Evolutionary conservation across 805 yeast species (phyloP), one percentile per base, ranked within the genome.

Genomic region (Candida incommunis): DNA sequence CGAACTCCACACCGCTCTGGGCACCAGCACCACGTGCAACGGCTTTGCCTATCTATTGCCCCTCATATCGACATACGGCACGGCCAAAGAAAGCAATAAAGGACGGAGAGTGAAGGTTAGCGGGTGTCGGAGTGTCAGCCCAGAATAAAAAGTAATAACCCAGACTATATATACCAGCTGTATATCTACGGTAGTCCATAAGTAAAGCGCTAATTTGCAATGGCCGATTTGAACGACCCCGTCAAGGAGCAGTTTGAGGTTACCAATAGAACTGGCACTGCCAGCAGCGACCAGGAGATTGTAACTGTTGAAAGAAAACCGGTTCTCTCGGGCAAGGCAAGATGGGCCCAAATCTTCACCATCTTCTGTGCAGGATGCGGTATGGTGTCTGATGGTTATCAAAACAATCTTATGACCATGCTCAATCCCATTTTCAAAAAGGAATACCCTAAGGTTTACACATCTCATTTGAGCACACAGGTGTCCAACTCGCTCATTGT

Each of bases 351-450:
- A n/a, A 44, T 48, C 31, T 43, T 60, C 49, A 51, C 78, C 45
- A 75, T 81, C 49, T 55, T 77, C 41, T 75, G 83, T 61, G 67
- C 87, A 22, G 90, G 92, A 13, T 78, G 75, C 50, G 92, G 88
- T 0, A 69, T 82, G 56, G 74, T 80, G 54, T 75, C 82, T 21
- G 92, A 82, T 62, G 88, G 88, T 3, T 81, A 81, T 60, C 85
- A 79, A 58, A 81, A 81, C 56, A 78, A 76, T 52, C 71, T 79
- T 50, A 79, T 81, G 84, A 72, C 84, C 3, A 78, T 80, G 80
- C 54, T 72, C 51, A 81, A 80, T 59, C 63, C 70, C 20, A 70
- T 78, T 13, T 78, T 80, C 54, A 63, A 77, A 7, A 52, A 56
- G 16, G 55, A 65, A 48, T 74, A 68, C 53, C 77, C 78, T 3